These are phyloP conservation scores for Lentinus tigrinus DNA, from an alignment of 768 basidiomycete species.

Conservation along the genomic window DNA sequence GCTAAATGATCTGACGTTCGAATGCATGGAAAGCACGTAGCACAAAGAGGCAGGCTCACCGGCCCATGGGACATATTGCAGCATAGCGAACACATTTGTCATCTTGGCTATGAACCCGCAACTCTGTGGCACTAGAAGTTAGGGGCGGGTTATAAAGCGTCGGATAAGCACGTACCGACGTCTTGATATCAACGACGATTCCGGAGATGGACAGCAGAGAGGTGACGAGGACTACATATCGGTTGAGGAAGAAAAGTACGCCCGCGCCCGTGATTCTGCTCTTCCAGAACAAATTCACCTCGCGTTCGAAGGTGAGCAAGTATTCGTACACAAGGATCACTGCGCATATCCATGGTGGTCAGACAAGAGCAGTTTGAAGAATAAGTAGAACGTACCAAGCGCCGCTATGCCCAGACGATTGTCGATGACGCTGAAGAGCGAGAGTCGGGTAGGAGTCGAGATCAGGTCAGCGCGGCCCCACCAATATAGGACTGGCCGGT, in stretches of 20 bases:
- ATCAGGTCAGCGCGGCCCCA: too few relatives aligned
- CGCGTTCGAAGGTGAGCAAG: slow-evolving; percentile 5
- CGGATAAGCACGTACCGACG: too few relatives aligned
- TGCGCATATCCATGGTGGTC: too few relatives aligned
- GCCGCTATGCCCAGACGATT: too few relatives aligned
- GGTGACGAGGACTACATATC: slow-evolving; percentile 6
- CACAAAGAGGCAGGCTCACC: background rate
- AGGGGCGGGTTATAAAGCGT: too few relatives aligned
- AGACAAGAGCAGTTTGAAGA: too few relatives aligned
- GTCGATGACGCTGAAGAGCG: too few relatives aligned
- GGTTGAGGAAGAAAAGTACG: slow-evolving; percentile 9
- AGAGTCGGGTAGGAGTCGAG: too few relatives aligned
- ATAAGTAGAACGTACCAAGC: too few relatives aligned
- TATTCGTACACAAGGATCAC: slow-evolving; percentile 1
- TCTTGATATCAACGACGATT: too few relatives aligned
- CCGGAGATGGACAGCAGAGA: background rate
- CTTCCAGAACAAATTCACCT: slow-evolving; percentile 12
- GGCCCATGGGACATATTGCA: background rate
- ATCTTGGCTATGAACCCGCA: background rate
- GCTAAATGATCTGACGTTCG: background rate
- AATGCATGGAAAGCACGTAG: background rate
- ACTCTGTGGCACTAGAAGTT: too few relatives aligned
- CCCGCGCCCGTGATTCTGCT: slow-evolving; percentile 8
- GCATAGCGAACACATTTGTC: background rate
- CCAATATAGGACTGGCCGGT: too few relatives aligned